Percentiles rank a stretch among this genome's conserved stretches.
phyloP scores from a whole-genome alignment of 2,329 filamentous ascomycete genomes.

The Penicillium sp. region DNA sequence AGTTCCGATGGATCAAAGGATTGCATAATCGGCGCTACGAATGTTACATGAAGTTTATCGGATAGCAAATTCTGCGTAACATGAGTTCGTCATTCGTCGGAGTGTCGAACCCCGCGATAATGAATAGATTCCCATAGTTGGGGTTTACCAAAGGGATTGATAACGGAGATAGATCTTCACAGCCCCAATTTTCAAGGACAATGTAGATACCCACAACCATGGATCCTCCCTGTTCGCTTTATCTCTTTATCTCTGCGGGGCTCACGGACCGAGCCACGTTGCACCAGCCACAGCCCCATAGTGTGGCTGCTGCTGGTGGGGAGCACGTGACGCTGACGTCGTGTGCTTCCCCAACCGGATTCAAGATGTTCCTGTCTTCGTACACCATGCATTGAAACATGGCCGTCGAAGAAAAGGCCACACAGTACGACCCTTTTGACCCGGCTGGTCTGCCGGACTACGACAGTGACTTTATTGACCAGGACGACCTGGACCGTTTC shows the following conservation, averaged over 20 bases:
- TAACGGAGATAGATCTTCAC: neutral
- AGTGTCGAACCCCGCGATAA: neutral
- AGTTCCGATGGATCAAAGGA: neutral
- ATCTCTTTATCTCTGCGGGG: conserved; percentile 14
- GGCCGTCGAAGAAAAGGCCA: conserved; percentile 26
- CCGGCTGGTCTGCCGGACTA: conserved; percentile 68
- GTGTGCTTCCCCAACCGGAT: conserved; percentile 17
- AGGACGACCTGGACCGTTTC: conserved; percentile 71
- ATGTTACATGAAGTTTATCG: neutral
- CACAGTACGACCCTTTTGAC: conserved; percentile 57
- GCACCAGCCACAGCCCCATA: conserved; percentile 11
- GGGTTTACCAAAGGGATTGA: neutral
- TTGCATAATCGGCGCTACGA: conserved; percentile 1
- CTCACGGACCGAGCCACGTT: neutral
- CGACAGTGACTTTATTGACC: conserved; percentile 68
- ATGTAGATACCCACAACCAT: neutral
- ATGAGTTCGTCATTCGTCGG: neutral
- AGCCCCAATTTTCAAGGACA: neutral
- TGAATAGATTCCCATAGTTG: neutral
- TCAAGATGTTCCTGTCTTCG: conserved; percentile 1
- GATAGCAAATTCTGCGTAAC: neutral
- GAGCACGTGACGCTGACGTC: conserved; percentile 22
- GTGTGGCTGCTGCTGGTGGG: conserved; percentile 1
- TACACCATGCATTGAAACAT: conserved; percentile 29
- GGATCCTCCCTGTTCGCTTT: conserved; percentile 2